phyloP scores from a whole-genome alignment of 495 filamentous ascomycete species.

The Lasiosphaeria miniovina region DNA sequence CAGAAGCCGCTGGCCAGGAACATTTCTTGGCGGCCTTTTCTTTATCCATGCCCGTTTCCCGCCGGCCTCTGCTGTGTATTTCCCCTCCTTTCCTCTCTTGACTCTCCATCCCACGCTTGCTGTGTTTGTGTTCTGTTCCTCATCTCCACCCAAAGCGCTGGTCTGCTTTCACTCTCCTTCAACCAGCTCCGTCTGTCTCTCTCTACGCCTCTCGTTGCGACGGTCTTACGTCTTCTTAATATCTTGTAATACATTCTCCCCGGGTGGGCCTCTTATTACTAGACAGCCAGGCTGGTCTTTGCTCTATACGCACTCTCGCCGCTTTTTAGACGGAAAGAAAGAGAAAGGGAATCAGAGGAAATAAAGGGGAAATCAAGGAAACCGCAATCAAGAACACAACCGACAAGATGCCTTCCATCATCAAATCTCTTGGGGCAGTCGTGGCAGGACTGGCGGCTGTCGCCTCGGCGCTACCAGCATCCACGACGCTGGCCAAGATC shows the following conservation, averaged over 20 bases:
- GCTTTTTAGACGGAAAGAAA: slow-evolving; percentile 15
- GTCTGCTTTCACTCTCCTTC: slow-evolving; percentile 55
- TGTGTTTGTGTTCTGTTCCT: slow-evolving; percentile 38
- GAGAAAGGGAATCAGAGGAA: slow-evolving; percentile 25
- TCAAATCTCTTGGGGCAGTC: slow-evolving; percentile 40
- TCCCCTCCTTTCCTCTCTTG: slow-evolving; percentile 25
- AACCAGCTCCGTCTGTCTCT: slow-evolving; percentile 34
- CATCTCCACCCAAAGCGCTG: slow-evolving; percentile 45
- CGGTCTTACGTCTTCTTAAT: slow-evolving; percentile 27
- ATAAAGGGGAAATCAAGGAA: slow-evolving; percentile 24
- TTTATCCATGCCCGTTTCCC: slow-evolving; percentile 41
- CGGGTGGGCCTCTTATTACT: slow-evolving; percentile 27
- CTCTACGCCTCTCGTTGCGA: slow-evolving; percentile 20
- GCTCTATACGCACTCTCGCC: slow-evolving; percentile 1
- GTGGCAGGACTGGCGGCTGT: slow-evolving; percentile 46
- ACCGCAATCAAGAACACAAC: slow-evolving; percentile 20
- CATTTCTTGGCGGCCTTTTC: slow-evolving; percentile 21
- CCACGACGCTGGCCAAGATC: slow-evolving; percentile 45
- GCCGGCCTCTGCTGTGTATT: slow-evolving; percentile 19
- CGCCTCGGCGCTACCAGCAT: slow-evolving; percentile 42
- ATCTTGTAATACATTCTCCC: slow-evolving; percentile 37
- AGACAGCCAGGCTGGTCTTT: slow-evolving; percentile 42
- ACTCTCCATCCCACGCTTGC: slow-evolving; percentile 17
- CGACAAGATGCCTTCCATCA: slow-evolving; percentile 46
- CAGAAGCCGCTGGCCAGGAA: slow-evolving; percentile 27